Evolutionary conservation across 441 rosid species (phyloP), one percentile per base, ranked within the genome.

Genomic region (Populus hybrid): DNA sequence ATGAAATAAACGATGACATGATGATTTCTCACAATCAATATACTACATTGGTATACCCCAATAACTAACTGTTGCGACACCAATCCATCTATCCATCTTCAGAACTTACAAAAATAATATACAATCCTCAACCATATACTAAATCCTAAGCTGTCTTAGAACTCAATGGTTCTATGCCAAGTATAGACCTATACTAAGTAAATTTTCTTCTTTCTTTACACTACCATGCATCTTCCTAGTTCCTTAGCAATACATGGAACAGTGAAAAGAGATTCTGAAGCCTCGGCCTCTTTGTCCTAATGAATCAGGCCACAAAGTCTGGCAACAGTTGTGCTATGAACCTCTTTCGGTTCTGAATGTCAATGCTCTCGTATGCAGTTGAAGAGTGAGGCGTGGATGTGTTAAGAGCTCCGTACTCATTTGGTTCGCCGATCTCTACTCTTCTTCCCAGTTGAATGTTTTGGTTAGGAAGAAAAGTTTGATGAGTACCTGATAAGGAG

Each of bases 291-390:
- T 42, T 42, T 11, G 32, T 40, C 72, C 75, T 38, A 63, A 75
- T 74, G 61, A 26, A 67, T 88, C 88, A 95, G 77, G 98, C 88
- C 77, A 95, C 98, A 69, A 94, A 95, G 86, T 95, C 99, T 5
- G 90, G 97, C 84, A 95, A 85, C 80, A 92, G 80, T 77, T 88
- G 99, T 8, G 97, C 98, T 20, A 90, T 94, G 72, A 91, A 95
- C 88, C 98, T 87, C 90, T 91, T 95, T 74, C 94, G 78, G 87
- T 86, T 92, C 86, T 90, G 95, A 61, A 93, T 90, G 76, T 88
- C 84, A 86, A 93, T 89, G 85, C 80, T 88, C 63, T 90, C 94
- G 66, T 88, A 93, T 9, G 90, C 86, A 69, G 88, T 81, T 32
- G 98, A 90, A 69, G 97, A 85, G 83, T 95, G 98, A 10, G 92